A percentile compares a stretch with the other conserved stretches of the same genome.
Evolutionary conservation across 495 filamentous ascomycete genomes (phyloP).

Genomic region (Penicillium egyptiacum): DNA sequence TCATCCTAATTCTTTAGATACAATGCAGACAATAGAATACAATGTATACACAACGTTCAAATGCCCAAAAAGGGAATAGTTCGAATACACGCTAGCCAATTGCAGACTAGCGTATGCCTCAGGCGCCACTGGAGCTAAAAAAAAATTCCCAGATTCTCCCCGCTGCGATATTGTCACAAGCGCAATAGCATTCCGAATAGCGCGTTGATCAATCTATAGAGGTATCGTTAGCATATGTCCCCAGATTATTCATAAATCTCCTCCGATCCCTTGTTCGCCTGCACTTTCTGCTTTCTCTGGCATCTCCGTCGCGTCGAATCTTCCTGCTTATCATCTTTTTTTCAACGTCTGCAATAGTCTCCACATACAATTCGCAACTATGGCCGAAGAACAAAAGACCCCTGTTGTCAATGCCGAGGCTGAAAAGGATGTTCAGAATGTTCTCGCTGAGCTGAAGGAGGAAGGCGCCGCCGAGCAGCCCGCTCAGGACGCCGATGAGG

Average conservation of each 20-base stretch:
- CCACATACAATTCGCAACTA: conserved; percentile 21
- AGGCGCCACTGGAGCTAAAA: conserved; percentile 36
- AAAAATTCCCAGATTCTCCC: conserved; percentile 34
- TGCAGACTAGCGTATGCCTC: conserved; percentile 23
- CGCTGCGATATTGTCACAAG: conserved; percentile 26
- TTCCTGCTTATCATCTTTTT: conserved; percentile 8
- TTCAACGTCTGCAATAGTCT: conserved; percentile 1
- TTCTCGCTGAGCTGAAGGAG: conserved; percentile 49
- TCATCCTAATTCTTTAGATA: background rate
- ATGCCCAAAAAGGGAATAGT: background rate
- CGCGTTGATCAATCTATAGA: conserved; percentile 3
- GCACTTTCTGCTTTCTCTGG: background rate
- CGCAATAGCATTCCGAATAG: conserved; percentile 5
- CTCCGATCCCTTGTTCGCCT: background rate
- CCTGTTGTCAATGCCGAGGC: conserved; percentile 39
- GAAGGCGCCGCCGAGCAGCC: conserved; percentile 28
- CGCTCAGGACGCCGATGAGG: conserved; percentile 41
- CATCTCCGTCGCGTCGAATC: conserved; percentile 2
- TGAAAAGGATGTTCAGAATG: conserved; percentile 49
- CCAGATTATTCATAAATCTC: background rate
- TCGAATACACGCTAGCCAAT: conserved; percentile 8
- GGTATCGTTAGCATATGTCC: conserved; percentile 1
- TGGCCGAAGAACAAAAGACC: conserved; percentile 47
- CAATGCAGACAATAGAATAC: background rate
- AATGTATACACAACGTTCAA: background rate